Conservation (phyloP, 2,329 filamentous ascomycete species). For the Penicillium griseofulvum region DNA sequence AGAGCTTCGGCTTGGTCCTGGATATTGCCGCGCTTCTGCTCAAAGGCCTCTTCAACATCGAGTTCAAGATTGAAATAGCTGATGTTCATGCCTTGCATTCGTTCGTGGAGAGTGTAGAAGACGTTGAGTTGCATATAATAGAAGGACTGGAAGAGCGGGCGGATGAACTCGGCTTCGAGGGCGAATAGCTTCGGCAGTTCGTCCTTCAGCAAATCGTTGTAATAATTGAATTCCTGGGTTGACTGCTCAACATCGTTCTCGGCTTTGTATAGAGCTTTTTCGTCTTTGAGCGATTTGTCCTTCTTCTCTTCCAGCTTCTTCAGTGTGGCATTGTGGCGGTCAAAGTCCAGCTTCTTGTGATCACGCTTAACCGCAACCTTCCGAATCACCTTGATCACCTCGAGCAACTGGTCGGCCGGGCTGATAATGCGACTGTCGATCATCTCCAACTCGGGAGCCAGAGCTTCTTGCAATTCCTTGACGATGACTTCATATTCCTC, state of each 20-base stretch:
- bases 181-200: conserved; percentile 89
- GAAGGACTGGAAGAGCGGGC: conserved; percentile 95
- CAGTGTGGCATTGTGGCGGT: conserved; percentile 74
- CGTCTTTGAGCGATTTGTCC: conserved; percentile 91
- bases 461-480: conserved; percentile 80
- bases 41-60: conserved; percentile 88
- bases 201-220: conserved; percentile 94
- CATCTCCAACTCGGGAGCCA: conserved; percentile 94
- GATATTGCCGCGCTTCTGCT: conserved; percentile 82
- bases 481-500: conserved; percentile 95
- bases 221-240: conserved; percentile 96
- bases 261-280: conserved; percentile 94
- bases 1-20: conserved; percentile 84
- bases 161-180: conserved; percentile 91
- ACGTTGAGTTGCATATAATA: conserved; percentile 99
- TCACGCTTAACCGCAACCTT: conserved; percentile 87
- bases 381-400: conserved; percentile 91
- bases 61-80: conserved; percentile 92
- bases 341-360: conserved; percentile 96
- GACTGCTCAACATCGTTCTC: conserved; percentile 88
- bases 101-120: conserved; percentile 96
- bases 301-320: conserved; percentile 99
- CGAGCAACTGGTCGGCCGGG: conserved; percentile 87
- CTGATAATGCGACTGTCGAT: conserved; percentile 88
- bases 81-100: conserved; percentile 96